Base-by-base conservation (phyloP, 495 filamentous ascomycete genomes). In the Podospora appendiculata region DNA sequence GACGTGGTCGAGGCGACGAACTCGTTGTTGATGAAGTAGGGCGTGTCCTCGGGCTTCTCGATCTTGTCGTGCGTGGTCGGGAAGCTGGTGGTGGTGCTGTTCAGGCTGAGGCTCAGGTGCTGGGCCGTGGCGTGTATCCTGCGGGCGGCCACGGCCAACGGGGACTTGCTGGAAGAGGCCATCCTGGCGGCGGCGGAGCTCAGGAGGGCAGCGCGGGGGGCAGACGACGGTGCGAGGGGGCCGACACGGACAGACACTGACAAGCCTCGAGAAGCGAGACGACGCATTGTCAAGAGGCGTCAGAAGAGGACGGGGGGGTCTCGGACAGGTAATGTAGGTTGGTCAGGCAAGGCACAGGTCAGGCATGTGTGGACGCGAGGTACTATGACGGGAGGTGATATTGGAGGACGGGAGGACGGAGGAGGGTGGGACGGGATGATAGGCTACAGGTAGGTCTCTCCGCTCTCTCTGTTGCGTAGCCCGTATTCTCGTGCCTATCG, bases 21-120 rank as follows among this genome's bases (percentile, higher is more conserved):
- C 65, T 90, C 68, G 68, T 99, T 99, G 74, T 99, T 80, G 43
- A 97, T 65, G 69, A 97, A 99, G 68, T 88, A 91, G 51, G 85
- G 82, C 2, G 93, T 97, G 64, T 96, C 86, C 51, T 81, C 71
- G 8, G 88, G 86, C 41, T 82, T 70, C 46, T 76, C 55, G 66
- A 95, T 89, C 64, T 79, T 84, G 49, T 89, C 80, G 73, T 99
- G 94, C 53, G 75, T 82, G n/a, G 79, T 88, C 13, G 88, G 88
- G 68, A 88, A 96, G 60, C 75, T 78, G 34, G 81, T 80, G 5
- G 86, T 80, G 33, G 82, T 83, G 38, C 76, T 79, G 48, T 79
- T 75, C 18, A 82, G 68, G 50, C 72, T 68, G 2, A 75, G 67
- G 44, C 66, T 69, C 12, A 85, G 71, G 43, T 84, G 79, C 53